Evolutionary conservation across 441 rosid species (phyloP), one percentile per base, ranked within the genome.

Genomic region (Bocquillonia castaneifolia): DNA sequence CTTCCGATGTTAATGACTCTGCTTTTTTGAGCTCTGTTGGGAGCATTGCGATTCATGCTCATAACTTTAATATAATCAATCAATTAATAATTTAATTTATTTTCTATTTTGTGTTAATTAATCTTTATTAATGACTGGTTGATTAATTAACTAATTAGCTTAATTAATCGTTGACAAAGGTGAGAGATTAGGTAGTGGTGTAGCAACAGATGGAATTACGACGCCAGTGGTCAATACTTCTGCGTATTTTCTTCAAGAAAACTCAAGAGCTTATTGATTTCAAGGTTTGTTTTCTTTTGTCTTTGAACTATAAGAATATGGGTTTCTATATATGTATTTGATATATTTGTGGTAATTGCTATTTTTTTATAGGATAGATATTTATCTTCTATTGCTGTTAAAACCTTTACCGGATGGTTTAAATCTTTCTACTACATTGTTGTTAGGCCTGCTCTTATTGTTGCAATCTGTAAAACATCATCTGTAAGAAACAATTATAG

Each of bases 161-260:
- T 59, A 28, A 20, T 22, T 17, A 18, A 3, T 48, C 9, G n/a
- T 20, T 54, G 9, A 1, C 22, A 67, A 72, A 94, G 99, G 98
- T 74, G 99, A 95, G 69, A 84, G 97, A 78, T 86, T 88, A 69
- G 99, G 98, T 66, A 91, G 99, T 57, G 93, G 94, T 59, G 90
- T 92, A 70, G 96, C 86, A 48, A 95, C 96, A 6, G 99, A 94
- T 87, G 97, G 94, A 63, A 90, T 94, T 67, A 90, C 99, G 5
- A 94, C 98, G 14, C 99, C 97, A 2, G 90, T 92, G 63, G 93
- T 92, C 74, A 90, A 92, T 72, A 92, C 99, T 54, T 84, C 99
- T 78, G 99, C 96, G 6, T 92, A 88, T 69, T 84, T n/a, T 84
- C 84, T 94, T 92, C 78, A 87, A 88, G 84, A 85, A 84, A 68